Evolutionary conservation across 306 rosid species (phyloP).

Genomic region (Clitoria ternatea): DNA sequence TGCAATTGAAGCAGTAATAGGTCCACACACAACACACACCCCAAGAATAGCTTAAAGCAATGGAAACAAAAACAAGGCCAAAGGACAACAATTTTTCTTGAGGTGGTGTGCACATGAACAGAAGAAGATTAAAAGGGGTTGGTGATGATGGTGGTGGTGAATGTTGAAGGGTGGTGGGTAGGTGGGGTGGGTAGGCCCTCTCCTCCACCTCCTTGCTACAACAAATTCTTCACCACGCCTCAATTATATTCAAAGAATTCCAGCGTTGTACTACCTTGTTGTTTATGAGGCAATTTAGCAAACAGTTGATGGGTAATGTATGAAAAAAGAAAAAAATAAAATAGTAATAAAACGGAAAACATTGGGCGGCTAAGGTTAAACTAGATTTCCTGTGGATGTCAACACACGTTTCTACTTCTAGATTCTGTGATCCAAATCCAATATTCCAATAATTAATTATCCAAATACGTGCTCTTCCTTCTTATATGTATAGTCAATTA

Average conservation of each 20-base stretch:
- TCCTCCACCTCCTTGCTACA: conserved; percentile 17
- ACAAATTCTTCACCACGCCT: conserved; percentile 30
- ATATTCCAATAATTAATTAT: too few relatives aligned
- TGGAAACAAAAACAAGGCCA: background rate
- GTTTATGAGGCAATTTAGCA: conserved; percentile 20
- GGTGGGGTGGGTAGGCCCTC: conserved; percentile 24
- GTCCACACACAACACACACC: conserved; percentile 40
- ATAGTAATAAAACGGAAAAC: background rate
- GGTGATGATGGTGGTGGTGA: conserved; percentile 27
- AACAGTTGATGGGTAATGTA: conserved; percentile 5
- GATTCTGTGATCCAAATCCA: conserved; percentile 19
- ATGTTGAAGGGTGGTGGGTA: conserved; percentile 24
- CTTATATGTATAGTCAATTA: too few relatives aligned
- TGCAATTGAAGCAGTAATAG: conserved; percentile 29
- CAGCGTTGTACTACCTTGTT: background rate
- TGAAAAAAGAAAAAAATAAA: background rate
- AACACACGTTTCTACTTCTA: background rate
- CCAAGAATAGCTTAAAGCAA: background rate
- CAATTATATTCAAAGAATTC: conserved; percentile 24
- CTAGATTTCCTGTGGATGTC: conserved; percentile 21
- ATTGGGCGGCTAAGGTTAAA: conserved; percentile 25
- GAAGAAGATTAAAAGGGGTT: conserved; percentile 12
- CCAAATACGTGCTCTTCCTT: too few relatives aligned
- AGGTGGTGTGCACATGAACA: conserved; percentile 6
- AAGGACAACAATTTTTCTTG: conserved; percentile 21